Percentiles rank a stretch among this genome's conserved stretches.
Conservation (phyloP, 768 basidiomycete genomes). For the Nevesoporus exiguus region DNA sequence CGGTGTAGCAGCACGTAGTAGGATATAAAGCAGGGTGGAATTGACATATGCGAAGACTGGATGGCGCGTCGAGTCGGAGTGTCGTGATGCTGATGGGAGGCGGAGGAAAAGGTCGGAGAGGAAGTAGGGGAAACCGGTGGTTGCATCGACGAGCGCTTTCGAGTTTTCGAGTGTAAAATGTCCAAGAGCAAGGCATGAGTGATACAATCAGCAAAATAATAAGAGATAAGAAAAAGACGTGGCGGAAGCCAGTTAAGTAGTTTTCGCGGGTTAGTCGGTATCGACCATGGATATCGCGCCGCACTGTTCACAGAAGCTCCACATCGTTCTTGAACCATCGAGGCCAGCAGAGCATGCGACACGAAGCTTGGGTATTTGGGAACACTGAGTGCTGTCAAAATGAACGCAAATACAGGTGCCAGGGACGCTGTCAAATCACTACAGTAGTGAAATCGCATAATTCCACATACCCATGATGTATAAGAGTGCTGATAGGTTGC, state of each 20-base stretch:
- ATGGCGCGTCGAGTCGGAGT: constrained; percentile 23
- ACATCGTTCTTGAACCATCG: constrained; percentile 73
- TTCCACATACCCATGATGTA: constrained; percentile 70
- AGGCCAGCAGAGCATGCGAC: constrained; percentile 70
- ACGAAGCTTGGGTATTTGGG: constrained; percentile 80
- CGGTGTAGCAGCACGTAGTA: constrained; percentile 20
- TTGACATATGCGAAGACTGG: constrained; percentile 17
- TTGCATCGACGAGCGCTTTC: constrained; percentile 24
- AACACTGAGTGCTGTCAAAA: constrained; percentile 54
- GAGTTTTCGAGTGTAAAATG: constrained; percentile 24
- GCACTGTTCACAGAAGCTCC: constrained; percentile 86
- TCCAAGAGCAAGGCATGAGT: constrained; percentile 25
- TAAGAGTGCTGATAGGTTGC: constrained; percentile 57
- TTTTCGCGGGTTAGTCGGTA: constrained; percentile 45
- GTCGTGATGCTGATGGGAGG: constrained; percentile 15
- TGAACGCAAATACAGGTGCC: constrained; percentile 8
- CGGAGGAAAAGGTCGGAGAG: constrained; percentile 9
- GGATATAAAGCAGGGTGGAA: constrained; percentile 17
- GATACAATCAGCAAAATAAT: constrained; percentile 32
- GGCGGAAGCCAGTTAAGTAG: constrained; percentile 8
- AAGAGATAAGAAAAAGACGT: constrained; percentile 24
- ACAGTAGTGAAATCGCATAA: neutral
- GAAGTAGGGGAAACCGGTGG: constrained; percentile 12
- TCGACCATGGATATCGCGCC: constrained; percentile 89
- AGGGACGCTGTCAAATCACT: constrained; percentile 12